Base-by-base conservation (phyloP, 2,329 filamentous ascomycete species). In the Beauveria australis region DNA sequence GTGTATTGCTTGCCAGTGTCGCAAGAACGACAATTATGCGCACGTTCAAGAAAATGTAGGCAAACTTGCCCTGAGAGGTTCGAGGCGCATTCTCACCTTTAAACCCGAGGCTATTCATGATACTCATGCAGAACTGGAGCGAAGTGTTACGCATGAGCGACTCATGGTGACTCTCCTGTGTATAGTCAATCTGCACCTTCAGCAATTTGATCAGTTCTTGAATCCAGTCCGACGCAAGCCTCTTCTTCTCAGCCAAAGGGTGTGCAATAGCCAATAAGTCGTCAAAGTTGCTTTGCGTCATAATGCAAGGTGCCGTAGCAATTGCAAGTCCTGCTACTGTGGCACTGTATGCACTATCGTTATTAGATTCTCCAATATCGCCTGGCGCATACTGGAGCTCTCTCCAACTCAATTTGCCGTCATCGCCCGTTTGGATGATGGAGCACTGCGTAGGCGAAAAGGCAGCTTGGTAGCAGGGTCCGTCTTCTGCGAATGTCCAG, bases 71-170 rank as follows among this genome's bases (percentile, higher is more conserved):
- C 56, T 82, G 79, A 47, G 92, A 84, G 3, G 79, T 82, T 22
- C 89, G 84, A 8, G 81, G 75, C 41, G 79, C 76, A 61, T 79
- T 79, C 65, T 87, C 84, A 16, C 86, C 87, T 48, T 79, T 81
- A 69, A 89, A 92, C 3, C 89, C 90, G 10, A 97, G 76, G 57
- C 90, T 86, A 61, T 89, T 87, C 69, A 95, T 86, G 30, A 94
- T 84, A 67, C 90, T 89, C 14, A 97, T 78, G 61, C 86, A 90
- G 60, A 89, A 81, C 63, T 91, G 88, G 51, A 97, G 81, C 41
- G 86, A 80, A 3, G 80, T 78, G 67, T 94, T 92, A 62, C 87
- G 80, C 64, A 94, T 82, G 40, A 96, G 77, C 62, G 86, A 80
- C 69, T 93, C 87, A 66, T 89, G 84, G 49, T 84, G 81, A 1